Evolutionary conservation across 441 rosid species (phyloP), one percentile per base, ranked within the genome.

Genomic region (Populus tomentosa): DNA sequence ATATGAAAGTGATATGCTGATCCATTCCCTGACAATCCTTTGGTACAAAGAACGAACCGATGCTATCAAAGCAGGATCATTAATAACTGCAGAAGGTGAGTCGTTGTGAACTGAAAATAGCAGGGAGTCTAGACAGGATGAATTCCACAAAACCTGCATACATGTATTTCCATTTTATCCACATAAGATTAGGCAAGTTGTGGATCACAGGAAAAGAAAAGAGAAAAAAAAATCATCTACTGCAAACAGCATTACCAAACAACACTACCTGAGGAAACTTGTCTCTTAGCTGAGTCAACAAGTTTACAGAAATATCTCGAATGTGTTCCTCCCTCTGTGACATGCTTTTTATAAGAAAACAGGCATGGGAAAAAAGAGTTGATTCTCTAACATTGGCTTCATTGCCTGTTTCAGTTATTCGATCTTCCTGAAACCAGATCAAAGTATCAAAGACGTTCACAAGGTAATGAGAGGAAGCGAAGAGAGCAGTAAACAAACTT

Each of bases 291-390:
- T 91, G 98, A 82, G 88, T 82, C 89, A 96, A 87, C 85, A 94
- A 85, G 86, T 91, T 92, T 71, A 88, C 93, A 77, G 98, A 84
- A 81, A 91, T 86, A 87, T 96, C 93, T n/a, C 99, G 89, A 72
- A 94, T 82, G 81, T 90, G 94, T 80, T 92, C 98, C 86, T 96
- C 99, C 80, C 99, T 94, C 90, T 90, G 96, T 5, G 98, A 91
- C 98, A 96, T 87, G 81, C 95, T 88, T 87, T 91, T 91, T 69
- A 96, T 92, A 74, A 96, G 98, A 85, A 94, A 96, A 85, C 97
- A 90, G 61, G 94, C 88, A 85, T 96, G 99, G 70, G 93, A 87
- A 79, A 80, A 88, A 53, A 95, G 92, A 69, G 93, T 91, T 77
- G 90, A 80, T 80, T 96, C 99, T 84, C 98, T 92, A 77, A 83